phyloP scores from a whole-genome alignment of 306 rosid species.

The Prunus fruticosa region DNA sequence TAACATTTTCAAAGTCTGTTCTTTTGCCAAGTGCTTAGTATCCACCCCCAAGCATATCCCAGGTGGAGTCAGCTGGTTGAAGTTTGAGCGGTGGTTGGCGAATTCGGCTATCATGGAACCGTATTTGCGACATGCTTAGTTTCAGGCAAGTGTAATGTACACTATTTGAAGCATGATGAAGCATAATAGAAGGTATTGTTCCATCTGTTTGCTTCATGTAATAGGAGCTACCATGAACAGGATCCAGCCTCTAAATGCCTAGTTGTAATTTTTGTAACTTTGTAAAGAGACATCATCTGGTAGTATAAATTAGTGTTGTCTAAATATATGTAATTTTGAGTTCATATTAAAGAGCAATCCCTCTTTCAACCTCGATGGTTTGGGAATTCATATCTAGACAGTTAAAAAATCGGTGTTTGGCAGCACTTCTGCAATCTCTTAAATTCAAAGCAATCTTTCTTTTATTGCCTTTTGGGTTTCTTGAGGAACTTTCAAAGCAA shows the following conservation, averaged over 20 bases:
- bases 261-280: background rate
- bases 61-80: background rate
- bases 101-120: background rate
- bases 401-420: background rate
- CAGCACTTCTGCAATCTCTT: background rate
- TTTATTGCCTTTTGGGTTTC: too few species aligned
- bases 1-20: constrained; percentile 55
- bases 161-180: too few species aligned
- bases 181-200: background rate
- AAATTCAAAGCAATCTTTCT: background rate
- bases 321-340: background rate
- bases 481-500: background rate
- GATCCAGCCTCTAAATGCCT: background rate
- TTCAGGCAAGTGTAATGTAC: background rate
- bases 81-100: constrained; percentile 2
- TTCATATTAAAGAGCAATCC: background rate
- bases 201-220: background rate
- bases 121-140: background rate
- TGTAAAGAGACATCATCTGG: background rate
- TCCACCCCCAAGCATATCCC: background rate
- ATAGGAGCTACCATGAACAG: constrained; percentile 14
- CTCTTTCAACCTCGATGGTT: background rate
- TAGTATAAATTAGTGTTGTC: background rate
- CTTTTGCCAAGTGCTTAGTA: constrained; percentile 53
- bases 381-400: background rate